Conservation (phyloP, 129 eudicot genomes). For the Centrapalus pauciflorus region DNA sequence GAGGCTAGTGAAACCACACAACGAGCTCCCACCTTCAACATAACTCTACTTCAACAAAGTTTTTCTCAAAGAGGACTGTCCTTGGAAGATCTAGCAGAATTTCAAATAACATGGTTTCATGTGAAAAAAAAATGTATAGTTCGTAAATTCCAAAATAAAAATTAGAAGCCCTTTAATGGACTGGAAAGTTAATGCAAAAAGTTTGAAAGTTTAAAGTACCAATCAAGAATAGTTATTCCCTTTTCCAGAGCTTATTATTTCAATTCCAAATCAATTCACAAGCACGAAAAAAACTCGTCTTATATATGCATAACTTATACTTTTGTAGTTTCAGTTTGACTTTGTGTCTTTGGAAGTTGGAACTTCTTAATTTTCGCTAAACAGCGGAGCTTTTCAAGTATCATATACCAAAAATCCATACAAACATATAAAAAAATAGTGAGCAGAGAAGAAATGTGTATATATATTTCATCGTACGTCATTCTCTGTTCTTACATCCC, state of each 20-base stretch:
- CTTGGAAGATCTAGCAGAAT: conserved; percentile 48
- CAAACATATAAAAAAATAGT: no score
- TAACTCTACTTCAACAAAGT: conserved; percentile 59
- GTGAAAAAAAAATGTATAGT: no score
- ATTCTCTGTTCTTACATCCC: no score
- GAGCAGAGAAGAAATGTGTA: no score
- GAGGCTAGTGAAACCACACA: conserved; percentile 50
- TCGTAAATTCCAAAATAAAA: neutral
- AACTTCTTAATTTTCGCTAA: no score
- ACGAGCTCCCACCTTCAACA: conserved; percentile 56
- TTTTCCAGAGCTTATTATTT: neutral
- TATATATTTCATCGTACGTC: no score
- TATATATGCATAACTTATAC: no score
- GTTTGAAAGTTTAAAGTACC: conserved; percentile 8
- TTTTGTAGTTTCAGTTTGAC: no score
- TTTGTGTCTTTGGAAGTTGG: no score
- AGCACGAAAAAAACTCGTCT: conserved; percentile 11
- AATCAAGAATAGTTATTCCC: conserved; percentile 15
- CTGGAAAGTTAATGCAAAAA: conserved; percentile 20
- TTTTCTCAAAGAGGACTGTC: conserved; percentile 69
- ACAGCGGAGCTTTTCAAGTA: no score
- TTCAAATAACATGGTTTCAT: no score
- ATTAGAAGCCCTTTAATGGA: neutral
- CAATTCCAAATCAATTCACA: neutral
- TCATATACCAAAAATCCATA: no score